Base-by-base conservation (phyloP, 2,329 filamentous ascomycete species). In the Neocatenulostroma microsporum region DNA sequence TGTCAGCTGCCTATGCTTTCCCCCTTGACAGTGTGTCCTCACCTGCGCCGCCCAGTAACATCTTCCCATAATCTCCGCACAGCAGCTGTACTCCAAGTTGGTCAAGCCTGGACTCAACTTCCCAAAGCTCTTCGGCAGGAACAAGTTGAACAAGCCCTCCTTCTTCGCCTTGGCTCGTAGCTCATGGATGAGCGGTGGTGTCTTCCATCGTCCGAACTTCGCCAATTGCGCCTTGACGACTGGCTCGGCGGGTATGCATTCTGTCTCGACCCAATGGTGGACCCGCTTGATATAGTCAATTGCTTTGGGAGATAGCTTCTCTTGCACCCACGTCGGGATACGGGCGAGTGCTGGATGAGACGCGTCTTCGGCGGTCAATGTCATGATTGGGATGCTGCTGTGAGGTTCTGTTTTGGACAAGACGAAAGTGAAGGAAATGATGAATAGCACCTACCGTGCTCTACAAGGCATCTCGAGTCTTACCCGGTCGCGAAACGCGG, bases 101-200 rank as follows among this genome's bases (percentile, higher is more conserved):
- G 80, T 85, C 68, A 86, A 95, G 21, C 91, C 91, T 17, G 89
- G 87, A 1, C 87, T 93, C 68, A 95, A 85, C 62, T 82, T 85
- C 73, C 95, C 96, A 67, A 95, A 88, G 53, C 81, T 87, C 69
- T 84, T 89, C 47, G 91, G 85, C 50, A 98, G 66, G 72, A 98
- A 98, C 81, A 98, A 83, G 67, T 98, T 98, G 91, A 91, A 98
- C 30, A 98, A 72, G 1, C 89, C 91, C 18, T 94, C 74, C 51
- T 82, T 73, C 56, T 73, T 76, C 29, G 89, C 91, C 62, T 87
- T 84, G 47, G 66, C 69, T 74, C 96, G 96, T 52, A 98, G 74
- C 37, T 91, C 81, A 50, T 98, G 91, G 44, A 98, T 75, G 52
- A 96, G 73, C 27, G 72, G 60, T 1, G 91, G 89, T 60, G 44